Evolutionary conservation across 345 rosid genomes (phyloP).

Genomic region (Hypericum perforatum): DNA sequence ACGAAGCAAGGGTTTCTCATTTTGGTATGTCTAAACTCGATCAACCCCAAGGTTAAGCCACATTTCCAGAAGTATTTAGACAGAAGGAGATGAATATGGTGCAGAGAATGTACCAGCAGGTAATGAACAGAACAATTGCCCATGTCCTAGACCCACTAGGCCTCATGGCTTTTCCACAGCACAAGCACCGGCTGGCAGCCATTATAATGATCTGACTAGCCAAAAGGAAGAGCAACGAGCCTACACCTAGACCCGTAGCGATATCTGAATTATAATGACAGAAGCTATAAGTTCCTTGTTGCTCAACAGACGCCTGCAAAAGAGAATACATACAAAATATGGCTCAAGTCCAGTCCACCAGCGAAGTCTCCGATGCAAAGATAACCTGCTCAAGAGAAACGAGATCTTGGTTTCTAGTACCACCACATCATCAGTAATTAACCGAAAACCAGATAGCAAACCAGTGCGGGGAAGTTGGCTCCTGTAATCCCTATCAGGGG

Average conservation of each 20-base stretch:
- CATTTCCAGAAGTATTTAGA: neutral
- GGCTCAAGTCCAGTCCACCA: neutral
- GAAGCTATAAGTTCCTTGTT: constrained; percentile 22
- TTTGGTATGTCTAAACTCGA: neutral
- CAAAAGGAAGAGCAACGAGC: constrained; percentile 48
- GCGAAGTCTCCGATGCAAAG: neutral
- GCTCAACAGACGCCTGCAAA: constrained; percentile 29
- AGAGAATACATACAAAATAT: constrained; percentile 4
- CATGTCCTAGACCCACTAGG: constrained; percentile 71
- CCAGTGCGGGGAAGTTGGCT: too few relatives aligned
- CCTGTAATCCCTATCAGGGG: too few relatives aligned
- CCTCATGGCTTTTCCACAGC: constrained; percentile 69
- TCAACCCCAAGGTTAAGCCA: neutral
- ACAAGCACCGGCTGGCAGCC: constrained; percentile 62
- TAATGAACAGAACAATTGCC: constrained; percentile 66
- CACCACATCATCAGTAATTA: too few relatives aligned
- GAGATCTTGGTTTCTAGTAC: too few relatives aligned
- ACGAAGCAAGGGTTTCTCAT: neutral
- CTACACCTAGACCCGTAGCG: constrained; percentile 70
- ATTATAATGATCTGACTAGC: constrained; percentile 61
- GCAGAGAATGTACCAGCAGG: constrained; percentile 49
- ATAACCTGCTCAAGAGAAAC: neutral
- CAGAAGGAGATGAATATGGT: neutral
- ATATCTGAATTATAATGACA: constrained; percentile 73
- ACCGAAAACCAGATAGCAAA: too few relatives aligned